These are phyloP conservation scores for Exophiala sp. DNA, from an alignment of 2,329 filamentous ascomycete species.

Conservation along the genomic window DNA sequence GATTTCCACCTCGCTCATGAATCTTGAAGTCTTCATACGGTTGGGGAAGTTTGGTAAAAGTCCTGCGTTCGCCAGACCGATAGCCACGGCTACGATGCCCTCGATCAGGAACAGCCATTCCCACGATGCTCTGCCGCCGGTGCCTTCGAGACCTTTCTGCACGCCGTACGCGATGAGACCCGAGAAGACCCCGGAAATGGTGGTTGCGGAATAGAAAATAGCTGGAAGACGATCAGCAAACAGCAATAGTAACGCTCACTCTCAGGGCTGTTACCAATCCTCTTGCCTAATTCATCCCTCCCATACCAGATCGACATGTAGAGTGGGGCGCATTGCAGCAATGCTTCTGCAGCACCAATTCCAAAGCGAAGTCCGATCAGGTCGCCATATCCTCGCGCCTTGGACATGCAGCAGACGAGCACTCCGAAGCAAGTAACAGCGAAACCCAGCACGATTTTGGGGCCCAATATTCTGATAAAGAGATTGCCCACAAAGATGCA, in stretches of 20 bases:
- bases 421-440: conserved; percentile 8
- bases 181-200: conserved; percentile 69
- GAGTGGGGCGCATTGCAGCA: not conserved
- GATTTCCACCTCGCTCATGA: not conserved
- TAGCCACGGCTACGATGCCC: conserved; percentile 59
- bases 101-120: conserved; percentile 69
- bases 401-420: conserved; percentile 1
- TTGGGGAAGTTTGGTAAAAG: conserved; percentile 64
- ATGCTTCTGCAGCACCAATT: conserved; percentile 8
- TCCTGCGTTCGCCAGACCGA: conserved; percentile 56
- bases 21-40: not conserved
- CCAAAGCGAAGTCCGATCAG: conserved; percentile 5
- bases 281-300: conserved; percentile 9
- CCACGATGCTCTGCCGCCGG: conserved; percentile 56
- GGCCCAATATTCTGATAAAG: conserved; percentile 1
- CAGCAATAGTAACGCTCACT: conserved; percentile 28
- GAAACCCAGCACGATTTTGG: conserved; percentile 4
- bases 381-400: not conserved
- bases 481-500: conserved; percentile 4
- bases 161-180: conserved; percentile 64
- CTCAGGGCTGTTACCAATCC: conserved; percentile 1
- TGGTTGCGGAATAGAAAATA: conserved; percentile 51
- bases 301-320: conserved; percentile 7
- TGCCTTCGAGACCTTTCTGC: conserved; percentile 58
- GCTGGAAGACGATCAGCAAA: conserved; percentile 35